phyloP scores from a whole-genome alignment of 352 stramenopile species.

The Globisporangium echinulatum region DNA sequence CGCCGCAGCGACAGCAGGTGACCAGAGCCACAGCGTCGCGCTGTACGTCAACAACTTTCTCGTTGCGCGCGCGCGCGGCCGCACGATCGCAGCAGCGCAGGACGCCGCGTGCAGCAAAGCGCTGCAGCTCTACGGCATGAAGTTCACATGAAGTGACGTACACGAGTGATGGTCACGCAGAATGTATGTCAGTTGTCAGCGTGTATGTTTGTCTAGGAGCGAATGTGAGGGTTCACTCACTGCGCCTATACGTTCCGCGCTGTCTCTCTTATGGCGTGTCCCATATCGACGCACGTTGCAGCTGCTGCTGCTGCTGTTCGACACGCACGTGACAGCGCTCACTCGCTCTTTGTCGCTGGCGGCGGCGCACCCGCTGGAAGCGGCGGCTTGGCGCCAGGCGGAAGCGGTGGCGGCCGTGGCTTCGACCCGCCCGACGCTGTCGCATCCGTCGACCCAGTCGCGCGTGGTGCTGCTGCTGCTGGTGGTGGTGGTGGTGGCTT shows the following conservation, averaged over 20 bases:
- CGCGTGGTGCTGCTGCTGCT: not conserved
- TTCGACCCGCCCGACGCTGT: constrained; percentile 17
- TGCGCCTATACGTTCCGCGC: too few relatives aligned
- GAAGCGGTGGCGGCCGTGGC: constrained; percentile 46
- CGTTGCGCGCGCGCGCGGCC: constrained; percentile 49
- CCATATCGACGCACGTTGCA: not conserved
- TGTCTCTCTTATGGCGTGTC: too few relatives aligned
- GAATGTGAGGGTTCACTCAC: too few relatives aligned
- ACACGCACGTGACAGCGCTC: constrained; percentile 1
- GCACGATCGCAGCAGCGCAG: constrained; percentile 63
- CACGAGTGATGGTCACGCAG: not conserved
- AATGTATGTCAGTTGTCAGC: not conserved
- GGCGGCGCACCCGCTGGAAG: constrained; percentile 52
- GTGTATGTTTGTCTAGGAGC: not conserved
- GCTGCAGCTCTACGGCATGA: constrained; percentile 60
- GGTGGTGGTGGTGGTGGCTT: constrained; percentile 22
- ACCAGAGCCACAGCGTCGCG: constrained; percentile 42
- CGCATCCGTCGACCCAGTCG: too few relatives aligned
- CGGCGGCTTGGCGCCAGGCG: constrained; percentile 52
- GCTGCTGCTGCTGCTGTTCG: not conserved
- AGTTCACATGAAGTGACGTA: constrained; percentile 21
- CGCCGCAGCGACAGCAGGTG: constrained; percentile 3
- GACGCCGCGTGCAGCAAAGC: constrained; percentile 62
- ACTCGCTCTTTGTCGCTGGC: constrained; percentile 20
- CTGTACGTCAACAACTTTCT: constrained; percentile 64